phyloP scores from a whole-genome alignment of 2,329 filamentous ascomycete species.

The Thelonectria rubi region DNA sequence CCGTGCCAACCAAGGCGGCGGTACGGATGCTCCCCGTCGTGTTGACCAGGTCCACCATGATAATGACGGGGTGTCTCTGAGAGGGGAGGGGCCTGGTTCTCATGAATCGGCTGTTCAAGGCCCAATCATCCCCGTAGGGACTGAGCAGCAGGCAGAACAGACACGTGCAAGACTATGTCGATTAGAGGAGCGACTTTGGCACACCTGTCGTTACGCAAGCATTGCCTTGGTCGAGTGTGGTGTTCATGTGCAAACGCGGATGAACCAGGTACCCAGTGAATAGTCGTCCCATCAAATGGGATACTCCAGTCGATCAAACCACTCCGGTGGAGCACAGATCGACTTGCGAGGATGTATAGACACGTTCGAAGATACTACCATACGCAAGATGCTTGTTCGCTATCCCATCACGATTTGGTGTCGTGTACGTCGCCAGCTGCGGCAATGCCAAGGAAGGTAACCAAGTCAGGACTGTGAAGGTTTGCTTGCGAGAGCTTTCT shows the following conservation, averaged over 20 bases:
- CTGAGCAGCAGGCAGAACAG: background rate
- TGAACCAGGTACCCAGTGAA: background rate
- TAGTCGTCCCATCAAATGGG: background rate
- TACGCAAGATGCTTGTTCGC: background rate
- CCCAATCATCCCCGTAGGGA: background rate
- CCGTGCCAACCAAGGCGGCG: conserved; percentile 26
- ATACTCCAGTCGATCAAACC: background rate
- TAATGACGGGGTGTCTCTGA: conserved; percentile 8
- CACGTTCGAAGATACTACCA: background rate
- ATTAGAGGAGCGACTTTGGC: background rate
- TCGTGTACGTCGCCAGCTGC: too few species aligned
- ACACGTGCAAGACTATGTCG: background rate
- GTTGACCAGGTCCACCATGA: conserved; percentile 28
- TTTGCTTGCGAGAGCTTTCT: too few species aligned
- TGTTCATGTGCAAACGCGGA: background rate
- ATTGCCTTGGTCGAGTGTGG: background rate
- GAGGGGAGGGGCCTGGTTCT: background rate
- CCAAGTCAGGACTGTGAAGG: too few species aligned
- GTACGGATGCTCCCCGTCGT: conserved; percentile 20
- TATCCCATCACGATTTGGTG: too few species aligned
- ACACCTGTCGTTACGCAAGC: background rate
- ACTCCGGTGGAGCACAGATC: background rate
- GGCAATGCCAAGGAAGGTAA: too few species aligned
- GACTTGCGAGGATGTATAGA: background rate
- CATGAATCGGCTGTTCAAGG: background rate